Conservation (phyloP, 176 grass and related monocot genomes). For the Stipa capillata region DNA sequence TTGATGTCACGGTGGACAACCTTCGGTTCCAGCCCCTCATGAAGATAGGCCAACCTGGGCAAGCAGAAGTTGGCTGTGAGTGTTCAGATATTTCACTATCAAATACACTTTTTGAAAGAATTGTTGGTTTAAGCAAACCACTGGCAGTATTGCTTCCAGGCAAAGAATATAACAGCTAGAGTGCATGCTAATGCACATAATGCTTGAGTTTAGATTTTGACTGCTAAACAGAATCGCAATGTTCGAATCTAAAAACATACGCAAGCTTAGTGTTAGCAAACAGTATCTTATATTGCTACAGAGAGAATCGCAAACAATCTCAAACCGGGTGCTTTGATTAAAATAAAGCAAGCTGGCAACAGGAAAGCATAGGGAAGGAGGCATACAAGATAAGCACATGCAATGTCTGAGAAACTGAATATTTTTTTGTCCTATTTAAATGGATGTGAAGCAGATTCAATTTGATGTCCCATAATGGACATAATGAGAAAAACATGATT, state of each 20-base stretch:
- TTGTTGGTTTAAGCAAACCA: not conserved
- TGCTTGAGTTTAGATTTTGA: constrained; percentile 22
- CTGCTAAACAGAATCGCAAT: not conserved
- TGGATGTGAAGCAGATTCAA: not conserved
- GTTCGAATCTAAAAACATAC: not conserved
- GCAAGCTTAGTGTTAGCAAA: not conserved
- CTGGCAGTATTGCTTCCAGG: constrained; percentile 17
- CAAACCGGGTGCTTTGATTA: not conserved
- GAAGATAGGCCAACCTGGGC: constrained; percentile 83
- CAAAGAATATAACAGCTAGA: constrained; percentile 9
- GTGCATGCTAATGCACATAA: constrained; percentile 28
- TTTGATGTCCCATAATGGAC: not conserved
- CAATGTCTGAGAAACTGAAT: not conserved
- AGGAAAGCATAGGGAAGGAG: constrained; percentile 28
- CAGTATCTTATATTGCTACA: not conserved
- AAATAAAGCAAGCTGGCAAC: constrained; percentile 34
- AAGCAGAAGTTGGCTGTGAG: constrained; percentile 18
- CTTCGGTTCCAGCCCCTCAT: constrained; percentile 94
- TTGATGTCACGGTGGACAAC: constrained; percentile 94
- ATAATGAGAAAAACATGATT: not conserved
- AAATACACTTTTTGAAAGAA: not conserved
- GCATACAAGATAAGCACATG: constrained; percentile 38
- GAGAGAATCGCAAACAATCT: constrained; percentile 3
- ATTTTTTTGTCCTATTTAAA: constrained; percentile 17
- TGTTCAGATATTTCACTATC: not conserved